Conservation (phyloP, 495 filamentous ascomycete species). For the Penicillium ochrochloron region DNA sequence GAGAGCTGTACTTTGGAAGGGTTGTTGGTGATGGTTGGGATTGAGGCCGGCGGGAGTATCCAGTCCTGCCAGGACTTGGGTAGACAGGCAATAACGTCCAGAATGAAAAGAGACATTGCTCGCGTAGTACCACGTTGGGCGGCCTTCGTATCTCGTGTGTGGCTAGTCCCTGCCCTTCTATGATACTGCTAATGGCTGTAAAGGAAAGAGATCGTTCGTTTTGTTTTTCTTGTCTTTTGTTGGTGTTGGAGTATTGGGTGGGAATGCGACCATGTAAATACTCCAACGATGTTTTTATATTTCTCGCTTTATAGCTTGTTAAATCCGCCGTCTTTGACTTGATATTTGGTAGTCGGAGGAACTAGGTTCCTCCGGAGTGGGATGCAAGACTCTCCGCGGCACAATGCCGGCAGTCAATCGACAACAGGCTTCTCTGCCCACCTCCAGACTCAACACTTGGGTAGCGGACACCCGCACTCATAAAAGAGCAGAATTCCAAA, state of each 20-base stretch:
- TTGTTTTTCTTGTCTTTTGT: background rate
- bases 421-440: background rate
- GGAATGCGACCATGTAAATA: background rate
- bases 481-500: background rate
- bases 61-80: background rate
- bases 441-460: background rate
- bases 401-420: background rate
- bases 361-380: background rate
- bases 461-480: background rate
- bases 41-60: background rate
- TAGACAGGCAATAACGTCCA: background rate
- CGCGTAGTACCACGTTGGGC: too few relatives aligned
- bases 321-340: background rate
- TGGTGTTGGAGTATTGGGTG: background rate
- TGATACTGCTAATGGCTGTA: background rate
- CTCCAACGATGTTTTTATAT: background rate
- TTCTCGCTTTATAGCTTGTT: background rate
- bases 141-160: background rate
- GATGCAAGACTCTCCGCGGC: background rate
- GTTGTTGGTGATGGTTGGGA: too few relatives aligned
- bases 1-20: slow-evolving; percentile 47
- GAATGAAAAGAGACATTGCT: background rate
- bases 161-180: background rate
- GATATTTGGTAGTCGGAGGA: background rate
- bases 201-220: background rate